phyloP scores from a whole-genome alignment of 352 stramenopile species.

The Phytophthora quininea region DNA sequence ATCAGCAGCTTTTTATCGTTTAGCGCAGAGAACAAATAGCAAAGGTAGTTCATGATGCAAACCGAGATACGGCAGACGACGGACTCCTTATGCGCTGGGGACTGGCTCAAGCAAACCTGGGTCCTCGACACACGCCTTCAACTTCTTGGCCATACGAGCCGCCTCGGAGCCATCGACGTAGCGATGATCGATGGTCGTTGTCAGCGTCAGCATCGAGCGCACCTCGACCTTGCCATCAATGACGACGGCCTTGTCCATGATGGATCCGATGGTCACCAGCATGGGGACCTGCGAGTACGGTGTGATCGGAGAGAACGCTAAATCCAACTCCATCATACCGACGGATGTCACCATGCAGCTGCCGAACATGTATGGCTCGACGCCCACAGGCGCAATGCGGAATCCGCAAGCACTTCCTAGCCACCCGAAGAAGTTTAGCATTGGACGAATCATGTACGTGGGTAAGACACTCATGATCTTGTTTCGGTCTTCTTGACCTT shows the following conservation, averaged over 20 bases:
- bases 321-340: conserved; percentile 72
- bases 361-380: conserved; percentile 79
- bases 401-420: conserved; percentile 63
- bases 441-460: conserved; percentile 56
- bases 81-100: conserved; percentile 23
- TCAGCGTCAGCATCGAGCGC: conserved; percentile 68
- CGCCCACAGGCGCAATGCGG: conserved; percentile 54
- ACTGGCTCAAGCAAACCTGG: conserved; percentile 54
- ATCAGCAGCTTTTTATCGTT: too few species aligned
- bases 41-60: conserved; percentile 7
- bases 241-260: conserved; percentile 68
- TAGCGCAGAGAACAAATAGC: too few species aligned
- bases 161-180: conserved; percentile 71
- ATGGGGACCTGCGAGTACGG: conserved; percentile 69
- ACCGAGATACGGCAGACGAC: not conserved
- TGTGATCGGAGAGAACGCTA: conserved; percentile 69
- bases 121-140: conserved; percentile 63
- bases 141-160: conserved; percentile 56
- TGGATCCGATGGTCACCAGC: conserved; percentile 71
- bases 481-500: conserved; percentile 68
- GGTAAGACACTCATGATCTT: conserved; percentile 62
- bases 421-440: conserved; percentile 69
- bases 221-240: conserved; percentile 63
- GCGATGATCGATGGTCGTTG: conserved; percentile 74
- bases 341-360: conserved; percentile 76